Evolutionary conservation across 805 yeast genomes (phyloP), one percentile per base, ranked within the genome.

Genomic region (Lipomyces yamadae): DNA sequence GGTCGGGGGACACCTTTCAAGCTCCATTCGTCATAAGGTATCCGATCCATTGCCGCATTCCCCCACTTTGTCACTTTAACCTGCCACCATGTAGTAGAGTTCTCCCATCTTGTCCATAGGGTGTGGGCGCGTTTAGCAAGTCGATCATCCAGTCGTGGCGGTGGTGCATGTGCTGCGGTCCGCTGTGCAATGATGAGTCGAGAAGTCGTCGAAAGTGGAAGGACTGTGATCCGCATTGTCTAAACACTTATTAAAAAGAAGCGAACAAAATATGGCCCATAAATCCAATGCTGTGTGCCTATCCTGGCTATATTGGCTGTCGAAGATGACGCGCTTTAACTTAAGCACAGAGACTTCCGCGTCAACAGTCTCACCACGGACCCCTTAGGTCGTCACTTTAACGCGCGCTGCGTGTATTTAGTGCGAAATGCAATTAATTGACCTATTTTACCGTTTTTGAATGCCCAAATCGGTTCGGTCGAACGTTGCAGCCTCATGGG

Each of bases 21-120:
- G 57, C 92, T 85, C 73, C 85, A 84, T 74, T 93, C 98, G 70
- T 88, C 87, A 85, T 94, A 93, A 1, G 94, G 91, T 5, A 90
- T 85, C 30, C 85, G 81, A 61, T 85, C 83, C 71, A 92, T 76
- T 52, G 89, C 80, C 63, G 76, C 76, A 55, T 84, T 82, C 15
- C 88, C 84, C 68, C 80, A 80, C 2, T 74, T 60, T 2, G 89
- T 92, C 56, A 92, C 83, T 62, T 80, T 82, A 70, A 83, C 79
- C 76, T 91, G 91, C 73, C 88, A 78, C 8, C 80, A 74, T 50
- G 81, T 78, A 1, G 87, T 81, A 0, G 96, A 88, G 0, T 77
- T 75, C 56, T 80, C 82, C 75, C 93, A 76, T 61, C 83, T 85
- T 45, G 75, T 75, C 97, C 97, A 93, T 3, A 85, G 80, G 58